Base-by-base conservation (phyloP, 164 flowering plant species). In the Chimonanthus praecox region DNA sequence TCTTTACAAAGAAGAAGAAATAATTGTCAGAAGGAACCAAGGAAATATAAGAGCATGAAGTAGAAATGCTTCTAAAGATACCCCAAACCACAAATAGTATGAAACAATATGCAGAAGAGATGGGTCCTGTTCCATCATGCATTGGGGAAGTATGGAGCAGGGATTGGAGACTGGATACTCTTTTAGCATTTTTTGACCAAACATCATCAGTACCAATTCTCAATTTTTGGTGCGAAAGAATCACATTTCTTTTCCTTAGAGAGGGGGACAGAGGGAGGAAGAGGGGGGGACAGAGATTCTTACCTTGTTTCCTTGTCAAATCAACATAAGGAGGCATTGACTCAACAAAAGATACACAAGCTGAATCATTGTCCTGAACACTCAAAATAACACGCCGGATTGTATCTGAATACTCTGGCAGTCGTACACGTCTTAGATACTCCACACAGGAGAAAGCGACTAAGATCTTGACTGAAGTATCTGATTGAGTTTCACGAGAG, bases 321-420 rank as follows among this genome's bases (percentile, higher is more conserved):
- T 90, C 90, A 78, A 13, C 70, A 80, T 94, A 96, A 45, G 91
- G 76, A 76, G 98, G 98, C 80, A 94, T 82, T 51, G 94, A 92
- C 77, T 90, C 85, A 50, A 92, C 80, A 76, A 90, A 92, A 50
- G 87, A 78, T 50, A 80, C 76, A 76, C 90, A 89, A 4, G 95
- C 92, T 74, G 83, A 74, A 45, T 85, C 87, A 74, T 86, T 85
- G 77, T 92, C 92, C 83, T 93, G 92, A 75, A 92, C 82, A 72
- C 86, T 74, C 7, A 73, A 84, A 58, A 87, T 87, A 47, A 88
- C 93, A 44, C 82, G 83, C 58, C 90, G 81, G 54, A 94, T 88
- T 48, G 95, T 84, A 65, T 96, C 98, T 80, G 91, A 84, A 74
- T 94, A 94, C 78, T 94, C 97, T 18, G 97, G 84, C 79, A 96